Evolutionary conservation across 2,329 filamentous ascomycete genomes (phyloP).

Genomic region (Penicillium hesseltinei): DNA sequence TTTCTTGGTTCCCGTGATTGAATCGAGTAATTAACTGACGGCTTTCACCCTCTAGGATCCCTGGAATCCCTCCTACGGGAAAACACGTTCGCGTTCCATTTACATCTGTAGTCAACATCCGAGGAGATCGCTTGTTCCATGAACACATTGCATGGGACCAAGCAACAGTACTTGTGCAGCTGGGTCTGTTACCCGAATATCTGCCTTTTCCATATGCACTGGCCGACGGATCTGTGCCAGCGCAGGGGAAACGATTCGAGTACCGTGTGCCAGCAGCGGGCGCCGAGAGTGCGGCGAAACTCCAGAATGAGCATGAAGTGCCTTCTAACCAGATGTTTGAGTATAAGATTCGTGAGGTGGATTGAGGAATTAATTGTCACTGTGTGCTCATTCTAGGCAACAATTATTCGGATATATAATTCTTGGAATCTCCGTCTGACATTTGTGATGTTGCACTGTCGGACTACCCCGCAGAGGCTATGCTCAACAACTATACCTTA

Average conservation of each 20-base stretch:
- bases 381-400: neutral
- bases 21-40: neutral
- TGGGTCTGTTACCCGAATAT: slow-evolving; percentile 64
- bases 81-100: slow-evolving; percentile 59
- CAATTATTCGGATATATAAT: no score
- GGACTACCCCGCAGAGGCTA: neutral
- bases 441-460: neutral
- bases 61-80: slow-evolving; percentile 59
- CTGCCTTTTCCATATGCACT: slow-evolving; percentile 61
- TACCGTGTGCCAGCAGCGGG: slow-evolving; percentile 63
- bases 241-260: slow-evolving; percentile 50
- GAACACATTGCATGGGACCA: slow-evolving; percentile 74
- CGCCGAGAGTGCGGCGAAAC: slow-evolving; percentile 52
- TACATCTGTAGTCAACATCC: slow-evolving; percentile 64
- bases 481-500: neutral
- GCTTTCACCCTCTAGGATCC: slow-evolving; percentile 43
- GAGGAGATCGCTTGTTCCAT: slow-evolving; percentile 66
- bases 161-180: slow-evolving; percentile 59
- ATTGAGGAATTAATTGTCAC: neutral
- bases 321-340: slow-evolving; percentile 59
- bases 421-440: neutral
- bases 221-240: slow-evolving; percentile 38
- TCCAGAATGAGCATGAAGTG: slow-evolving; percentile 50
- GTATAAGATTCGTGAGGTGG: slow-evolving; percentile 32
- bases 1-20: neutral